phyloP scores from a whole-genome alignment of 2,329 filamentous ascomycete species.

The Aspergillus sp. region DNA sequence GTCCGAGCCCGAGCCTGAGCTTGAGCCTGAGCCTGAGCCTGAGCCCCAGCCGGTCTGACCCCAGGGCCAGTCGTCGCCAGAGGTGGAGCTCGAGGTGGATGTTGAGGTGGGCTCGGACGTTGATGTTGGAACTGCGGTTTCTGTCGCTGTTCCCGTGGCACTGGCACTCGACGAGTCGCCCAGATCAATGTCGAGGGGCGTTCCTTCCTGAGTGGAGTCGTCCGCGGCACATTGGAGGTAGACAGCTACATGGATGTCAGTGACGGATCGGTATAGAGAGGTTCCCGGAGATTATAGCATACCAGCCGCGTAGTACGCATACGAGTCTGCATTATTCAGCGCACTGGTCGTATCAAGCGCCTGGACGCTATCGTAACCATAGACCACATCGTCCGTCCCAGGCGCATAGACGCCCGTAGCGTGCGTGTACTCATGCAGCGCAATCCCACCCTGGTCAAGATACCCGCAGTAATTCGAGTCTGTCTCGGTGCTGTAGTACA shows the following conservation, averaged over 20 bases:
- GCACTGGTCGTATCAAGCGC: conserved; percentile 12
- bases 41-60: background rate
- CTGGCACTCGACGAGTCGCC: background rate
- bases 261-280: background rate
- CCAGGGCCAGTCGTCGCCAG: background rate
- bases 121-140: background rate
- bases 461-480: conserved; percentile 8
- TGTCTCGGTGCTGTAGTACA: conserved; percentile 12
- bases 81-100: background rate
- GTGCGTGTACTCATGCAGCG: conserved; percentile 22
- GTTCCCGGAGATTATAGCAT: background rate
- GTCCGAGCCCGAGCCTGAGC: background rate
- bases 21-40: background rate
- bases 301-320: conserved; percentile 20
- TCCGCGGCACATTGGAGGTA: conserved; percentile 14
- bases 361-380: conserved; percentile 16
- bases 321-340: conserved; percentile 20
- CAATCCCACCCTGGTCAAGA: conserved; percentile 16
- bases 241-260: background rate
- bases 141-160: background rate
- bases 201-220: conserved; percentile 5
- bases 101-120: background rate
- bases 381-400: conserved; percentile 21
- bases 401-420: conserved; percentile 16
- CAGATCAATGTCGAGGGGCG: background rate